Base-by-base conservation (phyloP, 805 yeast genomes). In the Wickerhamomyces sydowiorum region DNA sequence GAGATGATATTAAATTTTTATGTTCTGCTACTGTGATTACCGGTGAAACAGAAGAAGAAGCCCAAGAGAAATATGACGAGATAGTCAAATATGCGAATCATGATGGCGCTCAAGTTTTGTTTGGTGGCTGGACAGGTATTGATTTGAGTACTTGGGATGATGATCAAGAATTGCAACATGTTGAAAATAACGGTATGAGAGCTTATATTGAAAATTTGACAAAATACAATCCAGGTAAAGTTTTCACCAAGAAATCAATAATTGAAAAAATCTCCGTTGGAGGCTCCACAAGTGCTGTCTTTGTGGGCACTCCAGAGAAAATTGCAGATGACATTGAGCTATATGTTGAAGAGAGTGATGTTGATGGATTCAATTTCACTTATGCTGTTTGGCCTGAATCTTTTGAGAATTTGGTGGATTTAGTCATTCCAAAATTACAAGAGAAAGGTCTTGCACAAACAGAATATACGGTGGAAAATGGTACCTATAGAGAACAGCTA, bases 351-450 rank as follows among this genome's bases (percentile, higher is more conserved):
- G 48, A 57, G 5, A 54, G 68, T 9, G 70, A 62, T 35, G 59
- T 70, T 14, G 75, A 71, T 47, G 76, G 76, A 2, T 70, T 71
- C 50, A 71, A 71, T 45, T 56, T 70, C 38, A 61, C 67, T 7
- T 65, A 69, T 47, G 61, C 69, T 6, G 52, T 61, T 18, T 46
- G 57, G 10, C 75, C 75, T 20, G 69, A 63, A 8, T 51, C 65
- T 14, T 67, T 65, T 46, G 66, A 68, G 45, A 71, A 69, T 12
- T 44, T 67, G 15, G 63, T 64, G 15, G 62, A 67, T 9, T 47
- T 45, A 22, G 46, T 69, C 28, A 50, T 69, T 19, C 72, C 73
- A 10, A 71, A 60, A 39, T 53, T 69, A 33, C 59, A 60, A 44
- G 46, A 43, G 18, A 54, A 68, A 35, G 69, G 67, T 7, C 53